These are phyloP conservation scores for Amanita pallidorosea DNA, from an alignment of 768 basidiomycete species.

Conservation along the genomic window DNA sequence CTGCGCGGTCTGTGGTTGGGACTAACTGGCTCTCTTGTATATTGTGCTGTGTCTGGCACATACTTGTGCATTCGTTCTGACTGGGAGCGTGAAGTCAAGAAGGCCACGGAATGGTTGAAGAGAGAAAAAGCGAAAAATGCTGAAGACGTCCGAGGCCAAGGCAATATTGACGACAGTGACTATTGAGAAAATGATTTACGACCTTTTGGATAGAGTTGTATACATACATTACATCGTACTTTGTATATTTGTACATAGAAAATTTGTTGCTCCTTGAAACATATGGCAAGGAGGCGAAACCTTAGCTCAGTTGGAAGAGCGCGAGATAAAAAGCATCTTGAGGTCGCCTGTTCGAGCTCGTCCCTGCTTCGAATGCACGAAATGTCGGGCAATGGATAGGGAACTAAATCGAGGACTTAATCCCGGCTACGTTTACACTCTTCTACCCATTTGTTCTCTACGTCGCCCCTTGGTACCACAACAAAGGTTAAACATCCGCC, in stretches of 20 bases:
- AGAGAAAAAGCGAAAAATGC: slow-evolving; percentile 26
- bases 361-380: too few relatives aligned
- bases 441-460: slow-evolving; percentile 78
- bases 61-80: slow-evolving; percentile 46
- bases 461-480: slow-evolving; percentile 65
- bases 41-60: slow-evolving; percentile 43
- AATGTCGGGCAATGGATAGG: too few relatives aligned
- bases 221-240: too few relatives aligned
- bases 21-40: slow-evolving; percentile 55
- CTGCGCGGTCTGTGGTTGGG: slow-evolving; percentile 83
- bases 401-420: neutral
- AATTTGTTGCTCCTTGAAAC: too few relatives aligned
- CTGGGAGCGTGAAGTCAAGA: slow-evolving; percentile 60
- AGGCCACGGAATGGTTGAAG: slow-evolving; percentile 43
- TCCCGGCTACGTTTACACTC: slow-evolving; percentile 63
- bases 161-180: too few relatives aligned
- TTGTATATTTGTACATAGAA: too few relatives aligned
- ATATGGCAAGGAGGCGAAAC: slow-evolving; percentile 14
- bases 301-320: slow-evolving; percentile 46
- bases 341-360: slow-evolving; percentile 55
- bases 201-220: too few relatives aligned
- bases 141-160: neutral
- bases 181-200: too few relatives aligned
- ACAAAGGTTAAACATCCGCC: slow-evolving; percentile 76
- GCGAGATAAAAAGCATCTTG: slow-evolving; percentile 29